These are phyloP conservation scores for Malassezia dermatis DNA, from an alignment of 1,284 basidiomycete genomes.

Conservation along the genomic window DNA sequence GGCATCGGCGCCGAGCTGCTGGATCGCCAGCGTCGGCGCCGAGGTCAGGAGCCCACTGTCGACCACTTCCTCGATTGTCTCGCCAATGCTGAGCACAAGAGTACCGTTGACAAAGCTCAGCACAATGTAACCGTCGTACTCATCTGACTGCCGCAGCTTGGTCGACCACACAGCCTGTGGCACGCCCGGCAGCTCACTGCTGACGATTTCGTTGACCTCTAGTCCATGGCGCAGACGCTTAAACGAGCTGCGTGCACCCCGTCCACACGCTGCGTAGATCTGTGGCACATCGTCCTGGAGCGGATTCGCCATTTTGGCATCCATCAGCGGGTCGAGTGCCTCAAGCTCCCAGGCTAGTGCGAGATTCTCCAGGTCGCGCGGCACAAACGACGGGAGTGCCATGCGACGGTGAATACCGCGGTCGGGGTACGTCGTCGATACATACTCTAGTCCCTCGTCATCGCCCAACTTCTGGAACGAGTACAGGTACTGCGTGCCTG, in stretches of 20 bases:
- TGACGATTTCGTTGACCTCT: constrained; percentile 44
- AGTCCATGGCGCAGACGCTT: constrained; percentile 45
- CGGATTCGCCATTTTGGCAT: constrained; percentile 37
- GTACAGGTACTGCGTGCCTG: constrained; percentile 37
- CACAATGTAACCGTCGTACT: constrained; percentile 45
- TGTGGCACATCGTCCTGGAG: constrained; percentile 39
- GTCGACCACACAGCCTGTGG: constrained; percentile 45
- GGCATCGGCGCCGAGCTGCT: constrained; percentile 43
- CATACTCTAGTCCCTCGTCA: constrained; percentile 42
- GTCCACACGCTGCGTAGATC: constrained; percentile 41
- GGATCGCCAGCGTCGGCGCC: constrained; percentile 40
- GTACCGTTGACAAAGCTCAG: constrained; percentile 47
- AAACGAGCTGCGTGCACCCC: constrained; percentile 40
- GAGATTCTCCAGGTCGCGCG: constrained; percentile 39
- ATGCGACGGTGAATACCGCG: constrained; percentile 22
- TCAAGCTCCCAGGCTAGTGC: constrained; percentile 35
- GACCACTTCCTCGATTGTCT: constrained; percentile 46
- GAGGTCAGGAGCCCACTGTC: constrained; percentile 43
- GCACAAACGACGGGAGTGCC: constrained; percentile 34
- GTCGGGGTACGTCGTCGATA: constrained; percentile 29
- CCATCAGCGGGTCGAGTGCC: constrained; percentile 42
- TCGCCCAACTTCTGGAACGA: constrained; percentile 47
- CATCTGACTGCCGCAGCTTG: constrained; percentile 31
- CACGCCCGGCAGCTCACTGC: constrained; percentile 45
- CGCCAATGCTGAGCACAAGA: constrained; percentile 44